These are phyloP conservation scores for Phaseolus coccineus DNA, from an alignment of 331 rosid species.

Conservation along the genomic window DNA sequence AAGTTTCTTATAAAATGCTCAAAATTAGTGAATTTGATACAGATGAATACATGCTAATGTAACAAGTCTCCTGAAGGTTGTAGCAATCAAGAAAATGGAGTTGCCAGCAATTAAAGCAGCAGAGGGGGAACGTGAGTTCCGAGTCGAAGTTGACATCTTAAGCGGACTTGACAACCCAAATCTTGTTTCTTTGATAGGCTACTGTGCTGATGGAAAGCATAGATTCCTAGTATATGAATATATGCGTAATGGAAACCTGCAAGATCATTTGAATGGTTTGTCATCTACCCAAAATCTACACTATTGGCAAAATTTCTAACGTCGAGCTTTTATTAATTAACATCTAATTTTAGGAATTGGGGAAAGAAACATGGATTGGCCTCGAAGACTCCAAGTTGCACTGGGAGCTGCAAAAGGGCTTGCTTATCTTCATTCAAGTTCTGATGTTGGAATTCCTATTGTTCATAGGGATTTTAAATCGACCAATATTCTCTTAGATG, in stretches of 20 bases:
- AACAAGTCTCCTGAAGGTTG: slow-evolving; percentile 62
- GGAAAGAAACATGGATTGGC: slow-evolving; percentile 82
- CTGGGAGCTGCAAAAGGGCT: slow-evolving; percentile 94
- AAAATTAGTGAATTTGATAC: slow-evolving; percentile 20
- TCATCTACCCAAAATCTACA: slow-evolving; percentile 29
- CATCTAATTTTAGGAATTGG: slow-evolving; percentile 60
- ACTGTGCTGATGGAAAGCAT: slow-evolving; percentile 96
- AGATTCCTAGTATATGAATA: slow-evolving; percentile 90
- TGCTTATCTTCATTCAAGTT: slow-evolving; percentile 83
- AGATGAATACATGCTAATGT: slow-evolving; percentile 46
- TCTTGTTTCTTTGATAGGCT: slow-evolving; percentile 87
- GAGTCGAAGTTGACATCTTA: slow-evolving; percentile 93
- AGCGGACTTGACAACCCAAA: slow-evolving; percentile 95
- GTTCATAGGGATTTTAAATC: slow-evolving; percentile 95
- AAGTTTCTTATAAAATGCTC: slow-evolving; percentile 18
- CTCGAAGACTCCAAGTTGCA: slow-evolving; percentile 78
- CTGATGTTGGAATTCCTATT: slow-evolving; percentile 80
- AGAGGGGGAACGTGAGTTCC: slow-evolving; percentile 90
- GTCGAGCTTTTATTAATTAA: slow-evolving; percentile 35
- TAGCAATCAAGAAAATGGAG: slow-evolving; percentile 96
- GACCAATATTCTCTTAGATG: slow-evolving; percentile 73
- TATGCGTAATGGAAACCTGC: slow-evolving; percentile 87
- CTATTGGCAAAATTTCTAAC: background rate
- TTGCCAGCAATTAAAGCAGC: slow-evolving; percentile 80
- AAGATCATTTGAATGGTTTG: slow-evolving; percentile 91